Evolutionary conservation across 768 basidiomycete genomes (phyloP), one percentile per base, ranked within the genome.

Genomic region (Solioccasus polychromus): DNA sequence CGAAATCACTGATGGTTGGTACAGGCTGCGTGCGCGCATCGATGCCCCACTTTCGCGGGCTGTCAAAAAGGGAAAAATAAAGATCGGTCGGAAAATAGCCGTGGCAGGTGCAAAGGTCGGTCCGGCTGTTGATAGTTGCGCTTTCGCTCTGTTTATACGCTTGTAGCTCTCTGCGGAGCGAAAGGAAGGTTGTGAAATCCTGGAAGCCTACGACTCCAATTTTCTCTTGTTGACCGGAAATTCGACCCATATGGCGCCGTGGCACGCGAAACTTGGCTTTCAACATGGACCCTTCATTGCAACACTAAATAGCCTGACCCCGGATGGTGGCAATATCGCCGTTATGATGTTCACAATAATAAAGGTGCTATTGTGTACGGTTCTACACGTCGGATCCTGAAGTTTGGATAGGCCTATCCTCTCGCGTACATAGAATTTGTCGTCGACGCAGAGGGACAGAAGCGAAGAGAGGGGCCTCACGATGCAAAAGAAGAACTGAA

Each of bases 1-100:
- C 6, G 96, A 97, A 65, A 69, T 98, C n/a, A 93, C 92, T 1
- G 96, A 99, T 60, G 96, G 96, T 12, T 99, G 96, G 96, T 99
- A 99, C 58, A 71, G 83, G 23, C 71, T 98, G 7, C 79, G 82
- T 12, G 88, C 92, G 0, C 74, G 75, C 36, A 72, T 90, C 11
- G 96, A 98, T 64, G 67, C 69, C 17, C 78, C 87, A 3, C 71
- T 99, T 18, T 74, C 74, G 3, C 76, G 85, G 35, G 94, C 90
- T 2, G 67, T 88, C 8, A 71, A 72, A 36, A 76, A 75, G 20
- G 84, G 88, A 0, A 71, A 76, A 36, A 76, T 99, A 36, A 69
- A 72, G 31, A 69, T 88, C 5, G 96, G 96, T 2, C 76, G 83
- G 51, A 99, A 99, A 71, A 73, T 99, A 17, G 83, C 78, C 6